Percentiles rank a stretch among this genome's conserved stretches.
Evolutionary conservation across 441 rosid species (phyloP).

Genomic region (Biscutella laevigata): DNA sequence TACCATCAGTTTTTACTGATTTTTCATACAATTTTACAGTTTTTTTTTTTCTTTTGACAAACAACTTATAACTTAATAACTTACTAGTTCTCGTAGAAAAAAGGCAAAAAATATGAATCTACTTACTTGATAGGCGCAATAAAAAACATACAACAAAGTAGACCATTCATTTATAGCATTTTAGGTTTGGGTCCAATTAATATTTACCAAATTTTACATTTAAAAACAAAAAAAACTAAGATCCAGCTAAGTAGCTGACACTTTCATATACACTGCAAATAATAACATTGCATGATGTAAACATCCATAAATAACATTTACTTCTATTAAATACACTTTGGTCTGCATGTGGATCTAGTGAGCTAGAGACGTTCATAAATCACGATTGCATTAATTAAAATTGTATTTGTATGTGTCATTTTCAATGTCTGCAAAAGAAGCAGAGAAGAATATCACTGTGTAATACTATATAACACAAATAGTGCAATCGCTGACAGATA

Average conservation of each 20-base stretch:
- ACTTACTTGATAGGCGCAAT: neutral
- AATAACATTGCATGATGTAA: no score
- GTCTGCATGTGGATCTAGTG: no score
- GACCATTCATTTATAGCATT: conserved; percentile 14
- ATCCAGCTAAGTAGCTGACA: conserved; percentile 25
- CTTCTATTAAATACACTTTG: no score
- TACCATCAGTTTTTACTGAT: no score
- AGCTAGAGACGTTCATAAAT: neutral
- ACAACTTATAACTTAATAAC: no score
- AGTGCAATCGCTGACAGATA: no score
- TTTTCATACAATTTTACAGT: no score
- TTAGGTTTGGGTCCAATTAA: neutral
- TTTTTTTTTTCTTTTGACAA: no score
- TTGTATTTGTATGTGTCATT: neutral
- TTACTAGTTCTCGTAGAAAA: neutral
- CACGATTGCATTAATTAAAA: neutral
- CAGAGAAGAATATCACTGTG: conserved; percentile 13
- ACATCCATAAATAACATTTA: no score
- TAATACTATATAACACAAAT: no score
- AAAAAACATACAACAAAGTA: no score
- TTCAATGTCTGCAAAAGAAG: neutral
- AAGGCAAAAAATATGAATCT: neutral
- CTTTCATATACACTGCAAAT: no score
- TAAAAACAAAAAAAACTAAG: neutral
- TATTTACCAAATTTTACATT: neutral